Evolutionary conservation across 2,329 filamentous ascomycete genomes (phyloP).

Genomic region (Fusarium compactum): DNA sequence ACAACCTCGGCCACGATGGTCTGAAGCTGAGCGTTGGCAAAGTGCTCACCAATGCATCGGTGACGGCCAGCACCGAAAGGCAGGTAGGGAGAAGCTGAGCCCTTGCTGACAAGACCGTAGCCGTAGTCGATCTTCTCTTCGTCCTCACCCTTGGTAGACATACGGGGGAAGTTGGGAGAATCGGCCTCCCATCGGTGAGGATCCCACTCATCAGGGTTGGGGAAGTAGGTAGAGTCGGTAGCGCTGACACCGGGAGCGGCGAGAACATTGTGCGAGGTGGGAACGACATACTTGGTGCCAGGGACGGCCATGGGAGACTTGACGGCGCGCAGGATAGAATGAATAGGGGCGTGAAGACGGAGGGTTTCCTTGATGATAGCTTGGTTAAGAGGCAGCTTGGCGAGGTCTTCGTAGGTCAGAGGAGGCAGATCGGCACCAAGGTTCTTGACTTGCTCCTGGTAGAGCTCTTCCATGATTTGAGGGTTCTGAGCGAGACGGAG

Average conservation of each 20-base stretch:
- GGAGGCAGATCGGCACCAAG: slow-evolving; percentile 81
- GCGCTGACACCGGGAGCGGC: slow-evolving; percentile 87
- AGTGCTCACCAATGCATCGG: slow-evolving; percentile 96
- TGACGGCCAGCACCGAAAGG: slow-evolving; percentile 95
- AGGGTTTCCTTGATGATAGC: slow-evolving; percentile 93
- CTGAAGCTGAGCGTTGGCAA: slow-evolving; percentile 91
- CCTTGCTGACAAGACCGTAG: slow-evolving; percentile 93
- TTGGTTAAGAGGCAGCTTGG: slow-evolving; percentile 83
- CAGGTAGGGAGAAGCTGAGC: slow-evolving; percentile 87
- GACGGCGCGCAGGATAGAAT: slow-evolving; percentile 93
- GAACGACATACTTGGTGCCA: slow-evolving; percentile 85
- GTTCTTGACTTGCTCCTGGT: slow-evolving; percentile 80
- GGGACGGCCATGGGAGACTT: slow-evolving; percentile 88
- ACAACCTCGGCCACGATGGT: slow-evolving; percentile 85
- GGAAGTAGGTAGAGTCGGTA: slow-evolving; percentile 79
- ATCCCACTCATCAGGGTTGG: slow-evolving; percentile 85
- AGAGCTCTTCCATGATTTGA: slow-evolving; percentile 82
- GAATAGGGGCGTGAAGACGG: slow-evolving; percentile 90
- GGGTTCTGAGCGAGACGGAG: slow-evolving; percentile 82
- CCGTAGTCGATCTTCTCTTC: slow-evolving; percentile 91
- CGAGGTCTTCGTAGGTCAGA: slow-evolving; percentile 81
- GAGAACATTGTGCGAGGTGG: slow-evolving; percentile 82
- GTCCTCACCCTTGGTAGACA: slow-evolving; percentile 63
- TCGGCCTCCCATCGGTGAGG: slow-evolving; percentile 89
- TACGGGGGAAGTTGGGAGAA: slow-evolving; percentile 65